Evolutionary conservation across 106 monocot genomes (phyloP), one percentile per base, ranked within the genome.

Genomic region (Allium cepa): DNA sequence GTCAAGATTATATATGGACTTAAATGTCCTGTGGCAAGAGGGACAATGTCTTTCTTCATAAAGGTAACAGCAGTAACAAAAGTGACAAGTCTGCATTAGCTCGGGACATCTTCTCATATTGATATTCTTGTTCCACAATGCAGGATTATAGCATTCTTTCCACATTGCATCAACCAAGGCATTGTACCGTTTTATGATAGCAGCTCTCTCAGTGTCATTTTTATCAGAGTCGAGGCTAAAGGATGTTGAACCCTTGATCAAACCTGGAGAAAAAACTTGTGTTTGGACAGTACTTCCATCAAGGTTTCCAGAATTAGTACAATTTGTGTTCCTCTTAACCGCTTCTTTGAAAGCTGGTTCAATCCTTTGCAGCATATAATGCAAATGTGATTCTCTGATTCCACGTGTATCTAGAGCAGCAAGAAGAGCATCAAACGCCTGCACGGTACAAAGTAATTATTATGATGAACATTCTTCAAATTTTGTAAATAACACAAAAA

Each of bases 341-440:
- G 87, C 71, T 72, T 99, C 92, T 68, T 87, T 99, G 58, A 93
- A 99, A 5, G 79, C 79, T 60, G 90, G 13, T 22, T 99, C 99
- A 56, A 93, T 82, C 70, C 79, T 85, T 76, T 83, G 84, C 49
- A 99, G 62, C 93, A 99, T 93, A 17, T 87, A 87, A 72, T 87
- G 90, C 67, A 99, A 78, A 80, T 99, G 80, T 47, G 99, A 87
- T 76, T 99, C 99, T 69, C 99, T 82, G 64, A 81, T 73, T 50
- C 99, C 99, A 55, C 99, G 93, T 62, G 85, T 93, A 72, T 99
- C 99, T 57, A 99, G 62, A 17, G 93, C 55, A 49, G 85, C 61
- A 48, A 93, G 14, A 71, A 99, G 81, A 63, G 81, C 66, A 80
- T 99, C 90, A 81, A 99, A 99, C 16, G 63, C 92, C 99, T 99